Base-by-base conservation (phyloP, 202 grass and related monocot genomes). In the Panicum virgatum region DNA sequence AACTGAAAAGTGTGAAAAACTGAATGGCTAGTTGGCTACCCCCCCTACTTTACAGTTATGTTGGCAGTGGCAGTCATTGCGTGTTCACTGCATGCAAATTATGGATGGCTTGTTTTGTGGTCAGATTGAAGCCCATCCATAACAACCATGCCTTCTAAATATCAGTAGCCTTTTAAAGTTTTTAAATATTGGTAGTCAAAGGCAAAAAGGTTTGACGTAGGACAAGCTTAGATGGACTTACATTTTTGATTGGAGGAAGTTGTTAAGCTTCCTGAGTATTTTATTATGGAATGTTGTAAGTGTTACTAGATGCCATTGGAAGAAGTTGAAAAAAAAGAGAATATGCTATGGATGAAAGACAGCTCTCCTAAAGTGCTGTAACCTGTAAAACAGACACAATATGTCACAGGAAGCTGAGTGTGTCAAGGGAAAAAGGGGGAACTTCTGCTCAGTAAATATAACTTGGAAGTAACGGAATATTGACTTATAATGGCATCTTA, bases 401-500 rank as follows among this genome's bases (percentile, higher is more conserved):
- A 26, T 39, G 9, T 27, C 36, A 64, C 25, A 9, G 6, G 53
- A 52, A 66, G 43, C 68, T 26, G 37, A 12, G 13, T 44, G 44
- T 46, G 66, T 18, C 42, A 46, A 48, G 44, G 43, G 25, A 47
- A 16, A n/a, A 70, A 48, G 5, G 3, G 10, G 54, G 22, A 25
- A 47, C 9, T 15, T 7, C 11, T 36, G 27, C 6, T 26, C 7
- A 34, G 5, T 53, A 34, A 32, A 9, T 48, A 48, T 11, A 23
- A 3, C 9, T 14, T 2, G 45, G 15, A 63, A 88, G 7, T 60
- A 51, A 23, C 22, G 43, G 54, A 29, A 37, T 36, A 34, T 52
- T 40, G 29, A 65, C 46, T 65, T 30, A 47, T 18, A 83, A 36
- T 71, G 56, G 18, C 26, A 87, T 66, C 25, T 76, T 84, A 34